These are phyloP conservation scores for Macrocybe gigantea DNA, from an alignment of 768 basidiomycete species.

Conservation along the genomic window DNA sequence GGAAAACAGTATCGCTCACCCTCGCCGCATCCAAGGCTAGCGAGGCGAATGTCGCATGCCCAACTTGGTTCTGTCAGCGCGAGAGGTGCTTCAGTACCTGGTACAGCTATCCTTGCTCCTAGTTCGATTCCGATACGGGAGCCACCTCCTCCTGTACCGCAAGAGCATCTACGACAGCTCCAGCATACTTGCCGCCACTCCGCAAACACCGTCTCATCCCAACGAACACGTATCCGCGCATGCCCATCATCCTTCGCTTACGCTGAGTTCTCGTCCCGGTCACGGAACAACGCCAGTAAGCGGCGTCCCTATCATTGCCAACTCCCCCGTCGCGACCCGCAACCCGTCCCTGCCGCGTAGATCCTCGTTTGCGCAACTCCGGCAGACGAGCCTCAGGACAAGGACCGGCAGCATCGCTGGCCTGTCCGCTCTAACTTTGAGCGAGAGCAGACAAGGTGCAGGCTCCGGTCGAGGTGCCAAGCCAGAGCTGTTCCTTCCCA, in stretches of 20 bases:
- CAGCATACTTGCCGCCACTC: not conserved
- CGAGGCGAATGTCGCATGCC: constrained; percentile 1
- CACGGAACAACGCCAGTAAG: no score
- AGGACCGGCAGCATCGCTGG: constrained; percentile 27
- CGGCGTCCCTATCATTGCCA: not conserved
- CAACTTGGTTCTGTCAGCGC: not conserved
- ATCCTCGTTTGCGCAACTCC: constrained; percentile 19
- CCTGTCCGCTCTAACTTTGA: constrained; percentile 3
- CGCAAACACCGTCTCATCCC: no score
- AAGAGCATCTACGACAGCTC: constrained; percentile 1
- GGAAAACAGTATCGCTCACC: not conserved
- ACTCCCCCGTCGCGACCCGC: constrained; percentile 5
- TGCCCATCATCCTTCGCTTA: no score
- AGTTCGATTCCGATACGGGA: constrained; percentile 14
- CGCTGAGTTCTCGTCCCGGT: no score
- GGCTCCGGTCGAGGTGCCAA: no score
- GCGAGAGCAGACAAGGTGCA: no score
- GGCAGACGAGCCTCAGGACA: constrained; percentile 20
- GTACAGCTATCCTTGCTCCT: not conserved
- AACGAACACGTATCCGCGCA: no score
- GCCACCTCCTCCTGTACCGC: not conserved
- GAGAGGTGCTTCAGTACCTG: no score
- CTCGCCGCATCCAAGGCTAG: constrained; percentile 3
- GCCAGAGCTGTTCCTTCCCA: no score
- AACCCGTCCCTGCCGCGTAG: constrained; percentile 16